Base-by-base conservation (phyloP, 176 grass and related monocot species). In the Hyparrhenia diplandra region DNA sequence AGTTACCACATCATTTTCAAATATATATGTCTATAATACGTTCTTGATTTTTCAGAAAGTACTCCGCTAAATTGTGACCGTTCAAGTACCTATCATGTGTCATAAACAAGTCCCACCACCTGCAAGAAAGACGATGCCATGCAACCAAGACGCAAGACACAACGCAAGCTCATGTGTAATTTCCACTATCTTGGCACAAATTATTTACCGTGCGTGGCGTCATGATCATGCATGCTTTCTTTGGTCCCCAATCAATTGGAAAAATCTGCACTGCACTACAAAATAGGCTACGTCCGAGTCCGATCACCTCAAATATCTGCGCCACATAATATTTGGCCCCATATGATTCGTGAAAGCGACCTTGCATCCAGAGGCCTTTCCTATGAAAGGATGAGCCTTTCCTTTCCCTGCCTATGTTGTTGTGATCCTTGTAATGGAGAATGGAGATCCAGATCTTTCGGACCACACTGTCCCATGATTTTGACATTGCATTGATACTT, bases 261-360 rank as follows among this genome's bases (percentile, higher is more conserved):
- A 43, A 64, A 64, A 32, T 20, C 37, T 13, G 2, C 36, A 25
- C 73, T 9, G 43, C 25, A 14, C 76, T 6, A 59, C 52, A 77
- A 71, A 69, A 71, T 11, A 54, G 36, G 79, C 52, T 64, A 54
- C 28, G 32, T 51, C 31, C 31, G 31, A 4, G n/a, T n/a, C 31
- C 31, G 31, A 32, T 32, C 47, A 14, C 16, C 41, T 5, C 14
- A 64, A 24, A 77, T 76, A 77, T 87, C 4, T 41, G 54, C 31
- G 73, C 31, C 41, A 76, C 71, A 20, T 47, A 1, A 51, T 51
- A 51, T 51, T 87, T 64, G 68, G 64, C 41, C 3, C 85, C 85
- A 41, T 35, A 4, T 41, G 79, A 82, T 82, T 71, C 23, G 13
- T 76, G 85, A 63, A 76, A 82, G n/a, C 12, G 72, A 76, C 85